Percentiles rank a stretch among this genome's conserved stretches.
Evolutionary conservation across 257 asterid species (phyloP).

Genomic region (Rubia yunnanensis): DNA sequence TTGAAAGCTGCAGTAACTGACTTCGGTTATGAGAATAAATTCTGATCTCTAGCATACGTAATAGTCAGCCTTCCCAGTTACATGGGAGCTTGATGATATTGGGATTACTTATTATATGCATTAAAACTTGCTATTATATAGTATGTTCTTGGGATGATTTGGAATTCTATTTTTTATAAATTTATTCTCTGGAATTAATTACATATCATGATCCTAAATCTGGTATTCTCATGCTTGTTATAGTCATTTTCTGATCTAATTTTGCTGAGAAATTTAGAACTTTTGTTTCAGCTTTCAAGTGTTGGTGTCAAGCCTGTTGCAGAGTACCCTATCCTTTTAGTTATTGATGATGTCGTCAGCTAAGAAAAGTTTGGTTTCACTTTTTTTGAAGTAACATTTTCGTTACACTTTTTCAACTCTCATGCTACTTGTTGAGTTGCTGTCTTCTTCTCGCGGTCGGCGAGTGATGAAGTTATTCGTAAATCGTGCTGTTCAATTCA

Average conservation of each 20-base stretch:
- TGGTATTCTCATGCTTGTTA: background rate
- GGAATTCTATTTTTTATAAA: background rate
- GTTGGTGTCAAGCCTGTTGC: constrained; percentile 95
- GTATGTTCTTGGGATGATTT: too few species aligned
- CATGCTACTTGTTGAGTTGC: too few species aligned
- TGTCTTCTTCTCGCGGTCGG: too few species aligned
- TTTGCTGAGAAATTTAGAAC: constrained; percentile 7
- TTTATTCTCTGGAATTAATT: background rate
- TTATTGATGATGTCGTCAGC: constrained; percentile 84
- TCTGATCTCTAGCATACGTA: too few species aligned
- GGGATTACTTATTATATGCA: background rate
- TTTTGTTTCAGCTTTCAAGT: constrained; percentile 71
- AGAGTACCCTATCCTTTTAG: constrained; percentile 50
- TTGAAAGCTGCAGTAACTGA: too few species aligned
- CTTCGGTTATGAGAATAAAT: too few species aligned
- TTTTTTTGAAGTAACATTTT: too few species aligned
- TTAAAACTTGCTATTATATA: background rate
- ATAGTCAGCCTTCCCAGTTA: too few species aligned
- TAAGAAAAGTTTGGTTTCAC: constrained; percentile 52
- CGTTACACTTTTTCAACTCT: too few species aligned
- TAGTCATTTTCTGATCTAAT: background rate
- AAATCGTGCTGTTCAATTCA: too few species aligned
- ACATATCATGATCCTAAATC: background rate
- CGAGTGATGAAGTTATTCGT: too few species aligned
- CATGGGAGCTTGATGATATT: background rate